Evolutionary conservation across 345 rosid species (phyloP), one percentile per base, ranked within the genome.

Genomic region (Excoecaria agallocha): DNA sequence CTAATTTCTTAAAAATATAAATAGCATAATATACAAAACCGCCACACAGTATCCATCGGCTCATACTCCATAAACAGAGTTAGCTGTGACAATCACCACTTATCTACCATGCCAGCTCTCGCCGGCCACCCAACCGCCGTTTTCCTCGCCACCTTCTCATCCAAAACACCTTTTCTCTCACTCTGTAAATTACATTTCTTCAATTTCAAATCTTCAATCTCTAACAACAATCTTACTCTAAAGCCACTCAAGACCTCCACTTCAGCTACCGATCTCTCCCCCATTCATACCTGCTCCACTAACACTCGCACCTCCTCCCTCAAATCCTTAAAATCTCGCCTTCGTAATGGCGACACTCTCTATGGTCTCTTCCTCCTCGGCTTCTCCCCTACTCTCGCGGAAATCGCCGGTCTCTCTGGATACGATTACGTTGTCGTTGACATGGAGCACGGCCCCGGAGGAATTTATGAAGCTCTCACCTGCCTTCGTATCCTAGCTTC

Each of bases 361-460:
- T 94, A 94, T 74, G 97, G 95, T 24, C 55, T 94, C 54, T 94
- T 92, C 86, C 80, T 92, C 45, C 94, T 90, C 74, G 85, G 89
- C 25, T 92, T 89, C 89, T 92, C 97, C n/a, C 95, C 98, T 15
- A 88, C 97, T 17, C 39, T 94, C 41, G 97, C 97, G 48, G 98
- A 94, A 87, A 94, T 94, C 82, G 85, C 87, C 1, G 97, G 87
- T 63, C 83, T 88, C 56, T 80, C 98, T 12, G 98, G 97, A 8
- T 94, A 92, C 81, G 97, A 92, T 70, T 94, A 87, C 82, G 97
- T 80, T 35, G 95, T 94, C 55, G 84, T 94, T 41, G 97, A 92
- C 82, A 92, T 94, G 97, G 98, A 94, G 75, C 97, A 94, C 76
- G 98, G 98, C 38, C 95, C 90, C 38, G 93, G 97, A 3, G 98